These are phyloP conservation scores for Hymenoscyphus infarciens DNA, from an alignment of 2,329 filamentous ascomycete genomes.

Conservation along the genomic window DNA sequence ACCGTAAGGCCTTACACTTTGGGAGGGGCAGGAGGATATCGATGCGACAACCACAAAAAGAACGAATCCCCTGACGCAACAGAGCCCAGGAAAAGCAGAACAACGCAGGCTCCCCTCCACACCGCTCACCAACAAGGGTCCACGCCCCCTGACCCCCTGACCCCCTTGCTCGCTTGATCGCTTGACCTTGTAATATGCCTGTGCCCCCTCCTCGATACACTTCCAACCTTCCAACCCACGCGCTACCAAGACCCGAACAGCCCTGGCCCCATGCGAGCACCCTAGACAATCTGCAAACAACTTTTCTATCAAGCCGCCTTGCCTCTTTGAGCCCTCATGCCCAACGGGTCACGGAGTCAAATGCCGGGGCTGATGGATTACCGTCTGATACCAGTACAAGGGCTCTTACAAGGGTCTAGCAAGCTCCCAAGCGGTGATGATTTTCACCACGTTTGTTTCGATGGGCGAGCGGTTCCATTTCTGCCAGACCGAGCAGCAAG, in stretches of 20 bases:
- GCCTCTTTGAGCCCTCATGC: slow-evolving; percentile 5
- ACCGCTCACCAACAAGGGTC: slow-evolving; percentile 16
- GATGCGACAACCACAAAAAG: slow-evolving; percentile 6
- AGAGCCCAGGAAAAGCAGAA: slow-evolving; percentile 10
- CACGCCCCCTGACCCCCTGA: slow-evolving; percentile 6
- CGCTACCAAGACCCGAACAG: slow-evolving; percentile 10
- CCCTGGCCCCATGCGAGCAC: slow-evolving; percentile 16
- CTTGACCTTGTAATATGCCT: slow-evolving; percentile 4
- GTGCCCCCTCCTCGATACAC: not conserved
- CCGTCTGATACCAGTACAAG: slow-evolving; percentile 25
- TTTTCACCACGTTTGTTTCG: not conserved
- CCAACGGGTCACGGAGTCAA: slow-evolving; percentile 25
- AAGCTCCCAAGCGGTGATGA: slow-evolving; percentile 1
- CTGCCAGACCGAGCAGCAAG: slow-evolving; percentile 7
- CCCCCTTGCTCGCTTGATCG: not conserved
- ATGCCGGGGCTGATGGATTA: slow-evolving; percentile 22
- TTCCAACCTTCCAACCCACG: slow-evolving; percentile 8
- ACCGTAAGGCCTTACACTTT: slow-evolving; percentile 2
- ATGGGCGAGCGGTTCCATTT: not conserved
- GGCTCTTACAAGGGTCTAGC: not conserved
- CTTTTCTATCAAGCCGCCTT: slow-evolving; percentile 1
- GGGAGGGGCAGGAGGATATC: slow-evolving; percentile 12
- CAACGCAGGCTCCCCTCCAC: slow-evolving; percentile 14
- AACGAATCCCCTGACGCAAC: slow-evolving; percentile 8
- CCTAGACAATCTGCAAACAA: slow-evolving; percentile 15